Evolutionary conservation across 192 early-diverging fungal species (phyloP), one percentile per base, ranked within the genome.

Genomic region (Coemansia reversa): DNA sequence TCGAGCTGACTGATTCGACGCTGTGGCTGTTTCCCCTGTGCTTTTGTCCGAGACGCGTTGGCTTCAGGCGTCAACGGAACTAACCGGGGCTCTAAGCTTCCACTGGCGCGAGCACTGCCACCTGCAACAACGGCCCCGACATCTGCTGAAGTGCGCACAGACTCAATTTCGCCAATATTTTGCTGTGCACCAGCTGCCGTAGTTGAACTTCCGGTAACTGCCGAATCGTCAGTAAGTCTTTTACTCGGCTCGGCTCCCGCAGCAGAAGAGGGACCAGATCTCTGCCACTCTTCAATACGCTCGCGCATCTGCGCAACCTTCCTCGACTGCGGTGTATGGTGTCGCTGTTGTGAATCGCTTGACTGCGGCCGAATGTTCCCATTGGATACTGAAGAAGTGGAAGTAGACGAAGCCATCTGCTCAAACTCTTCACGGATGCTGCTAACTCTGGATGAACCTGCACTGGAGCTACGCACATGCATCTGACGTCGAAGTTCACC

Each of bases 251-350:
- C 51, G n/a, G 53, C 63, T 30, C 48, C 67, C 16, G 30, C 42
- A 2, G 45, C 48, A 48, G 42, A 23, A 19, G 55, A 19, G 9
- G 60, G 32, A 39, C 69, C 73, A 28, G 66, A 55, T 19, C 68
- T 68, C 65, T 75, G 77, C 77, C 77, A 80, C 47, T 80, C 77
- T 54, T 74, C 72, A 47, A 80, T 80, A 29, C 72, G 71, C 55
- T 75, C 77, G 19, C 77, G 65, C 19, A 80, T 72, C 56, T 70
- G 61, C 0, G 76, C 70, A n/a, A 74, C 76, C 29, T 74, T 69
- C 33, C 53, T 69, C 42, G 76, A 79, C 14, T 66, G 57, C 0
- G 76, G 70, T 24, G 76, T 73, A 61, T 14, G 32, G 47, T 23
- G 27, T 8, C 5, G 51, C 25, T 12, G 28, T 32, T 53, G 14